Conservation (phyloP, 2,329 filamentous ascomycete species). For the Penicillium sp. region DNA sequence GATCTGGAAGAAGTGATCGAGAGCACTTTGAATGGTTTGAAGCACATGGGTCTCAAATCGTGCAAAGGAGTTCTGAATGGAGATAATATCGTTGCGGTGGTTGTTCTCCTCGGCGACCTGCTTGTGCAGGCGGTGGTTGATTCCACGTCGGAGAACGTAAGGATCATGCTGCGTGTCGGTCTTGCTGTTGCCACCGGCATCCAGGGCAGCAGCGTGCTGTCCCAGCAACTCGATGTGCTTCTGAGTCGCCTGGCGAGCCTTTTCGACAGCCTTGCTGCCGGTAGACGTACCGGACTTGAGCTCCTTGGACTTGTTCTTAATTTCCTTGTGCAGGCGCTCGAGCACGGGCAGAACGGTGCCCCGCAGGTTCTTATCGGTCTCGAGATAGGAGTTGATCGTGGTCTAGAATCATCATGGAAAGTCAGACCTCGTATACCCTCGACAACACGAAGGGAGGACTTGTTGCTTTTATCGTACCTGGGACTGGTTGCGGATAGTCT, state of each 20-base stretch:
- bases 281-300: constrained; percentile 74
- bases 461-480: constrained; percentile 45
- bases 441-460: background rate
- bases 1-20: constrained; percentile 77
- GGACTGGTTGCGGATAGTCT: constrained; percentile 89
- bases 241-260: constrained; percentile 76
- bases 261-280: constrained; percentile 84
- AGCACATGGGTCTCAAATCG: constrained; percentile 83
- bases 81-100: constrained; percentile 82
- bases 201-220: constrained; percentile 73
- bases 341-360: constrained; percentile 79
- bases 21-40: constrained; percentile 70
- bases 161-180: constrained; percentile 72
- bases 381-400: constrained; percentile 78
- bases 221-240: constrained; percentile 94
- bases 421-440: background rate
- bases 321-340: constrained; percentile 86
- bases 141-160: constrained; percentile 76
- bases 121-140: constrained; percentile 77
- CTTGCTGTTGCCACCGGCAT: constrained; percentile 63
- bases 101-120: constrained; percentile 95
- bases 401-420: constrained; percentile 46
- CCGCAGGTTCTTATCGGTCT: constrained; percentile 88
- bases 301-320: constrained; percentile 95
- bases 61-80: constrained; percentile 84